Base-by-base conservation (phyloP, 805 yeast species). In the Dipodascus geniculatus region DNA sequence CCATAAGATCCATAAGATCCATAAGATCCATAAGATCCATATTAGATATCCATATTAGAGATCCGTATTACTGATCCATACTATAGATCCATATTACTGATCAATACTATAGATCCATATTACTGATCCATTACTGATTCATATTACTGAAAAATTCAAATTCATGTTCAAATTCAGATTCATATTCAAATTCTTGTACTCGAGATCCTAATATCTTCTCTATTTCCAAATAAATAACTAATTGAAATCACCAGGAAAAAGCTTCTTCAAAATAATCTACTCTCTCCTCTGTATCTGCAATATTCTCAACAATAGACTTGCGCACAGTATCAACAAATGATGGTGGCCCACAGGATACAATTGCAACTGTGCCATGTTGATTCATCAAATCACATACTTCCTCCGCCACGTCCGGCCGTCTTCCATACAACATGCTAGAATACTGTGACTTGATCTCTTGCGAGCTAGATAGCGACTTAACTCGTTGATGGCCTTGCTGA, bases 331-430 rank as follows among this genome's bases (percentile, higher is more conserved):
- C 89, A 55, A 74, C 78, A 70, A 80, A 75, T 1, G 61, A 54
- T 47, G 80, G 74, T 51, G 81, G 83, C 9, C 86, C 87, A 69
- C 87, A 81, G 1, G 78, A 70, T 20, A 78, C 68, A 50, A 81
- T 72, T 0, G 77, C 77, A 19, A 73, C 63, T 6, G 79, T 70
- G 0, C 77, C 73, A 3, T 44, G 33, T 24, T n/a, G 4, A 8
- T 24, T 20, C 14, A 59, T 49, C 23, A 53, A 55, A 3, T 52
- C 31, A 19, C 42, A n/a, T 2, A 60, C 57, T 42, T 49, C 49
- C 6, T 51, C 31, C 2, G 49, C 28, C 11, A 59, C 22, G 22
- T 53, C 50, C 2, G 62, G 62, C 14, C 53, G 48, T 14, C 42
- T 47, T 17, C 28, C 35, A 14, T 23, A 23, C 22, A 54, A 38